Conservation (phyloP, 495 filamentous ascomycete genomes). For the Thozetella sp. region DNA sequence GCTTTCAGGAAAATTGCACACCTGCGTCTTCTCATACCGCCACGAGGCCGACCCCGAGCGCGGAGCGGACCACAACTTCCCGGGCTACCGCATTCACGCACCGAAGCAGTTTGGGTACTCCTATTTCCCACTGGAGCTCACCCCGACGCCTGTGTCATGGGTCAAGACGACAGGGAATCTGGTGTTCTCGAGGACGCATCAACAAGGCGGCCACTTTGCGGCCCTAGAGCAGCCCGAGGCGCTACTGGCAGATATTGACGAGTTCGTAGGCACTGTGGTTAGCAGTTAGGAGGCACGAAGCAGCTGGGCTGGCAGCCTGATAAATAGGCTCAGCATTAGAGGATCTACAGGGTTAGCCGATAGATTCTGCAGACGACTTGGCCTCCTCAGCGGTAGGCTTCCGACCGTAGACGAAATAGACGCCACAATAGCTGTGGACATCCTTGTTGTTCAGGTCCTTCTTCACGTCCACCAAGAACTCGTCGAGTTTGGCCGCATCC, state of each 20-base stretch:
- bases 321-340: no score
- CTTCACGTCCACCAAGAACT: background rate
- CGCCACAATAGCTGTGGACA: background rate
- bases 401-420: background rate
- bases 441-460: background rate
- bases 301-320: no score
- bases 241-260: constrained; percentile 55
- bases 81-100: constrained; percentile 16
- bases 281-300: no score
- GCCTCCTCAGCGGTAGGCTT: constrained; percentile 9
- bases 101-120: constrained; percentile 61
- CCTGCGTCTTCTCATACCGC: constrained; percentile 49
- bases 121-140: constrained; percentile 57
- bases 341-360: background rate
- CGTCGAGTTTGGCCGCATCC: background rate
- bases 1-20: constrained; percentile 61
- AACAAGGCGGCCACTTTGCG: constrained; percentile 64
- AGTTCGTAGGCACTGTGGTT: no score
- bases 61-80: background rate
- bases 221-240: constrained; percentile 56
- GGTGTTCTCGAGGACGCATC: constrained; percentile 22
- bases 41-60: background rate
- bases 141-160: constrained; percentile 50
- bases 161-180: constrained; percentile 37
- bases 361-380: constrained; percentile 16